Conservation (phyloP, 495 filamentous ascomycete genomes). For the Entonaema liquescens region DNA sequence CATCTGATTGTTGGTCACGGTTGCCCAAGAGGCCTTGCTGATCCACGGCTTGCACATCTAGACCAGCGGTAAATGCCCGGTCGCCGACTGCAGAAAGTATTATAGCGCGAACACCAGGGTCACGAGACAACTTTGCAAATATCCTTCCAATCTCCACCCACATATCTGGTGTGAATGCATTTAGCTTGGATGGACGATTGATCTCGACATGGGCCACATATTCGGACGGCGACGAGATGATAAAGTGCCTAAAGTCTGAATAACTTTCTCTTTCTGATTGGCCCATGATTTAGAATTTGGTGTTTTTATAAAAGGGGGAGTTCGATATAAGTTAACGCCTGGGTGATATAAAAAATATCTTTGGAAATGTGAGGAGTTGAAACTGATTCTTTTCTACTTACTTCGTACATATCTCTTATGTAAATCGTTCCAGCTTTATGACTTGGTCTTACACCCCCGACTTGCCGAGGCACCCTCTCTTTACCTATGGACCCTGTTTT, state of each 20-base stretch:
- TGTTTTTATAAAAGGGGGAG: neutral
- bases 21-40: constrained; percentile 49
- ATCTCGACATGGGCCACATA: constrained; percentile 93
- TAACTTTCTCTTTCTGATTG: constrained; percentile 43
- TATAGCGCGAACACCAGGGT: constrained; percentile 77
- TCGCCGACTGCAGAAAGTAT: constrained; percentile 85
- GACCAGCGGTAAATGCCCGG: constrained; percentile 82
- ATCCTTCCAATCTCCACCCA: constrained; percentile 81
- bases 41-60: constrained; percentile 79
- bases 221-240: constrained; percentile 72
- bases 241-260: constrained; percentile 73
- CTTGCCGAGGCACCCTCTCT: constrained; percentile 32
- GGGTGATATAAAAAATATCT: neutral
- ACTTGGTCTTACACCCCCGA: constrained; percentile 7
- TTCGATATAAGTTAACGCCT: constrained; percentile 8
- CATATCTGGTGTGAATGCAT: constrained; percentile 90
- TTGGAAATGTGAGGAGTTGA: constrained; percentile 8
- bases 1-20: constrained; percentile 55
- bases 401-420: constrained; percentile 1
- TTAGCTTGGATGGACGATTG: constrained; percentile 88
- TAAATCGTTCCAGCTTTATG: constrained; percentile 2
- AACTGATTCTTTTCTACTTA: constrained; percentile 3
- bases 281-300: constrained; percentile 19
- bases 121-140: constrained; percentile 76
- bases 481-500: constrained; percentile 1